A percentile compares a stretch with the other conserved stretches of the same genome.
Evolutionary conservation across 345 rosid species (phyloP).

Genomic region (Abelmoschus esculentus): DNA sequence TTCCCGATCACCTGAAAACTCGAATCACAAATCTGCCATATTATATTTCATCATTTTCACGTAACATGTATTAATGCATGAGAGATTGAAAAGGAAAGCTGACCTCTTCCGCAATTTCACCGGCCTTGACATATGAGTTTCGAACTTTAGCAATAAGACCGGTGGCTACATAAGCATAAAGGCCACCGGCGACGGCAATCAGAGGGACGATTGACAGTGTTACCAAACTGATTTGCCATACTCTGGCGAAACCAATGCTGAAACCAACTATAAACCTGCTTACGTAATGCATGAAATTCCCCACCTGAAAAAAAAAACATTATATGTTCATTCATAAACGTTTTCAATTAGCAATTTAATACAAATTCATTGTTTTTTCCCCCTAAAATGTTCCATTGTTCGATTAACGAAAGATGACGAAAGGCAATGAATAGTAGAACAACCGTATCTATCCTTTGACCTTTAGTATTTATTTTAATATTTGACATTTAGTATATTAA

Average conservation of each 20-base stretch:
- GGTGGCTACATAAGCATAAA: constrained; percentile 73
- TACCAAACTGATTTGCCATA: constrained; percentile 95
- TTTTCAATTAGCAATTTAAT: too few species aligned
- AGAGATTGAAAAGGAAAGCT: background rate
- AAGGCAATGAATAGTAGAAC: background rate
- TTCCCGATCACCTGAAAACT: constrained; percentile 73
- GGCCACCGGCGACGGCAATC: constrained; percentile 88
- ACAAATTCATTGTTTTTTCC: too few species aligned
- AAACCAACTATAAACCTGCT: constrained; percentile 88
- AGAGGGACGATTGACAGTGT: constrained; percentile 89
- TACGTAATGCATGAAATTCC: constrained; percentile 87
- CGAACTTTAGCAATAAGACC: constrained; percentile 76
- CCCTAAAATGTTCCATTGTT: constrained; percentile 9
- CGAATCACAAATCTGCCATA: background rate
- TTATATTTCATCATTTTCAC: background rate
- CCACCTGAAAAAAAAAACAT: constrained; percentile 40
- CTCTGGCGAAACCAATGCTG: constrained; percentile 70
- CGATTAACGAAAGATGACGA: background rate
- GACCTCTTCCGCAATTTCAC: constrained; percentile 97
- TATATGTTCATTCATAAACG: too few species aligned
- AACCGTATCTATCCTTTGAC: background rate
- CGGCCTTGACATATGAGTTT: constrained; percentile 85
- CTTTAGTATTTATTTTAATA: too few species aligned
- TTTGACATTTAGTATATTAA: too few species aligned
- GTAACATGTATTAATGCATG: background rate